phyloP scores from a whole-genome alignment of 345 rosid species.

The Eucalyptus urophylla region DNA sequence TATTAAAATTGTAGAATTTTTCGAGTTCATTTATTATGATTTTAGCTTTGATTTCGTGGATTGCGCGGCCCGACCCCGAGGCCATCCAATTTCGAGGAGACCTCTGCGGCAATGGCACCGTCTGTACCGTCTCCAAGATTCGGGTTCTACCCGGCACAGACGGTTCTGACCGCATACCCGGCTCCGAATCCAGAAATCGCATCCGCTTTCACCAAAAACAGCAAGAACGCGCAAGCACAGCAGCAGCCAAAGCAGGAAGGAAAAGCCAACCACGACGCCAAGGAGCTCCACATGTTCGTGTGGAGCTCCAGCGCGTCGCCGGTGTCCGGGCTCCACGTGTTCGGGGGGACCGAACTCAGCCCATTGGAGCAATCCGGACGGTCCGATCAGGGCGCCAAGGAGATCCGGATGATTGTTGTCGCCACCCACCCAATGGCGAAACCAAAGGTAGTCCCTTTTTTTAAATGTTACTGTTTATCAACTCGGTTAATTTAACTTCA shows the following conservation, averaged over 20 bases:
- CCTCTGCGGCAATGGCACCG: not conserved
- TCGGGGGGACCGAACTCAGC: constrained; percentile 47
- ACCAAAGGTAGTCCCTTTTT: too few species aligned
- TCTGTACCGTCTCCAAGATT: constrained; percentile 50
- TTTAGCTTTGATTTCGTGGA: too few species aligned
- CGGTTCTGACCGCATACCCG: constrained; percentile 50
- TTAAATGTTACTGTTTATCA: too few species aligned
- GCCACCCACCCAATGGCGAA: too few species aligned
- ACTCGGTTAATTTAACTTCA: too few species aligned
- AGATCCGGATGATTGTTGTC: too few species aligned
- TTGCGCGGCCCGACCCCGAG: constrained; percentile 82
- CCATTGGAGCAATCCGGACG: too few species aligned
- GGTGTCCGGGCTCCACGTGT: constrained; percentile 70
- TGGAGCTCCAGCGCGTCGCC: constrained; percentile 97
- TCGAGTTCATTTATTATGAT: too few species aligned
- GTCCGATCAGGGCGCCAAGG: too few species aligned
- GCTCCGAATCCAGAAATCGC: constrained; percentile 82
- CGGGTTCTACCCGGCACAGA: constrained; percentile 60
- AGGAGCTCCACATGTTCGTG: constrained; percentile 94
- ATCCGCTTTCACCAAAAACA: constrained; percentile 8
- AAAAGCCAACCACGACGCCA: constrained; percentile 63
- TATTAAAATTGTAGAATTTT: too few species aligned
- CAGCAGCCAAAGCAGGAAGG: not conserved
- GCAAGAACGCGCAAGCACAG: constrained; percentile 1
- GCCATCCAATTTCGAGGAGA: constrained; percentile 80